Conservation (phyloP, 2,329 filamentous ascomycete genomes). For the Mycocentrospora acerina region DNA sequence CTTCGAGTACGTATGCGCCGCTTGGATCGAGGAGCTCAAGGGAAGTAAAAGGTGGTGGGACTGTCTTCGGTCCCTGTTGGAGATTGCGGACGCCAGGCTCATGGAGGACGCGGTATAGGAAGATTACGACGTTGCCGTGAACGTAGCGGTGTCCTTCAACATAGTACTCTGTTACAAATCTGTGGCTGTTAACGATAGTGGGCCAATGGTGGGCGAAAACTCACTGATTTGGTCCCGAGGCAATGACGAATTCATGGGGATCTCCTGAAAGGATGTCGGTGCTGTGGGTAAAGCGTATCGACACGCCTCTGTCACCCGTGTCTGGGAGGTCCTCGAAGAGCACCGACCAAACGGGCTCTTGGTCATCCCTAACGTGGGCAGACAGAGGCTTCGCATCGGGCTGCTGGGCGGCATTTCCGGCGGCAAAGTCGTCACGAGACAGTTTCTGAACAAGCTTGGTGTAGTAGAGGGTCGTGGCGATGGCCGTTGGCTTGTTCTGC, state of each 20-base stretch:
- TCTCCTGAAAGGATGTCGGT: conserved; percentile 53
- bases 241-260: conserved; percentile 52
- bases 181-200: conserved; percentile 34
- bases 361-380: conserved; percentile 22
- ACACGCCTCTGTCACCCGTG: conserved; percentile 56
- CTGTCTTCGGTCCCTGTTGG: conserved; percentile 34
- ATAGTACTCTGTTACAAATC: conserved; percentile 60
- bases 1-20: conserved; percentile 60
- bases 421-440: conserved; percentile 39
- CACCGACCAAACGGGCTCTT: conserved; percentile 38
- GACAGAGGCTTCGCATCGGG: conserved; percentile 14
- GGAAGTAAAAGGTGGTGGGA: conserved; percentile 47
- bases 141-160: conserved; percentile 60
- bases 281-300: conserved; percentile 54
- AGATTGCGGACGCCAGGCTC: conserved; percentile 43
- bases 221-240: conserved; percentile 55
- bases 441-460: conserved; percentile 52
- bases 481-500: conserved; percentile 35
- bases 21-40: conserved; percentile 57
- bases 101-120: conserved; percentile 57
- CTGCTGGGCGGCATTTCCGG: conserved; percentile 10
- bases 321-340: conserved; percentile 48
- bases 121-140: conserved; percentile 58
- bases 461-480: conserved; percentile 56
- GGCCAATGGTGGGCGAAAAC: conserved; percentile 17